These are phyloP conservation scores for Trichoderma pleuroti DNA, from an alignment of 2,329 filamentous ascomycete genomes.

Conservation along the genomic window DNA sequence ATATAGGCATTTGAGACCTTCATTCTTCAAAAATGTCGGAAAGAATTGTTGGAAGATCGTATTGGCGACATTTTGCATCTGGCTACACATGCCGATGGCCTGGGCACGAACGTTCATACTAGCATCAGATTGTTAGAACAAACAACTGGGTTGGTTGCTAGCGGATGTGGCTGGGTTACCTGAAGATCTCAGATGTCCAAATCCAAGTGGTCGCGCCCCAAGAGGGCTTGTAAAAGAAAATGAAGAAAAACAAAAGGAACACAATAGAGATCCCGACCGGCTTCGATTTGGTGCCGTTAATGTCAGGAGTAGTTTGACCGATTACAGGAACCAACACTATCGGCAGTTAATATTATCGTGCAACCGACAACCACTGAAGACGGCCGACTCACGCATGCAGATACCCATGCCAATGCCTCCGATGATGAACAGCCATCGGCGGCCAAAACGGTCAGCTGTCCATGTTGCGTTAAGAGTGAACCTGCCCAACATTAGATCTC, in stretches of 20 bases:
- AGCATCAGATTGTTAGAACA: not conserved
- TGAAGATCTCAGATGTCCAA: not conserved
- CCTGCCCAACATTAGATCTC: not conserved
- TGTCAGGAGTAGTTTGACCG: not conserved
- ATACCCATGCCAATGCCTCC: not conserved
- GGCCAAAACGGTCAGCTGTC: slow-evolving; percentile 1
- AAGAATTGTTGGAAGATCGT: not conserved
- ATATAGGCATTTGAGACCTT: not conserved
- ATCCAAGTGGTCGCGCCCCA: not conserved
- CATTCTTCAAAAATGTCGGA: not conserved
- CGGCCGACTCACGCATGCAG: not conserved
- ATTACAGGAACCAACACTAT: not conserved
- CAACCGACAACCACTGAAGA: not conserved
- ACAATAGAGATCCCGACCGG: not conserved
- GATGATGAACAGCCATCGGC: not conserved
- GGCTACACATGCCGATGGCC: not conserved
- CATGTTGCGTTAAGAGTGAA: slow-evolving; percentile 3
- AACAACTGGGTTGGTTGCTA: not conserved
- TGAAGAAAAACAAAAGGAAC: not conserved
- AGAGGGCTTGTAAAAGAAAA: not conserved
- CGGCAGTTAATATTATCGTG: not conserved
- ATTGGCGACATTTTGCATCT: slow-evolving; percentile 1
- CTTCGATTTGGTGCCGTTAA: not conserved
- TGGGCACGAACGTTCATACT: slow-evolving; percentile 5
- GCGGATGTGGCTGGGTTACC: not conserved